Evolutionary conservation across 1,139 yeast species (phyloP).

Genomic region (Geotrichum candidum): DNA sequence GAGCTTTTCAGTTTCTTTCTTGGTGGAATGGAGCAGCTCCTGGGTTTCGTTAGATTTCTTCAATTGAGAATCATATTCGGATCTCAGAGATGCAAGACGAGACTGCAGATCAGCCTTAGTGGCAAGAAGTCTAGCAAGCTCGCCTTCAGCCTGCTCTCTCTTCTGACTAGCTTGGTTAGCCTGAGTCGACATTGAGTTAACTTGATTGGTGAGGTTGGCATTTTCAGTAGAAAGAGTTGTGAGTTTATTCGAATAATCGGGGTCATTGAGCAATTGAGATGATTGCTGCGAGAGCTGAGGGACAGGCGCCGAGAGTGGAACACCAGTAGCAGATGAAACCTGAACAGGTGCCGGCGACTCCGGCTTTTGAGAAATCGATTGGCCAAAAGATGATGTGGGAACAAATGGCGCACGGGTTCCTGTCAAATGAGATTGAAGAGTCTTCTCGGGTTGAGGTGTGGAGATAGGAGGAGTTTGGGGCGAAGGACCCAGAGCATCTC

Average conservation of each 20-base stretch:
- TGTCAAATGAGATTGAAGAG: conserved; percentile 23
- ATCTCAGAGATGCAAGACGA: conserved; percentile 59
- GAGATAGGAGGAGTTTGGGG: conserved; percentile 19
- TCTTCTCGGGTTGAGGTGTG: conserved; percentile 26
- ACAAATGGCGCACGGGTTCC: conserved; percentile 42
- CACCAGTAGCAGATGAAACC: conserved; percentile 15
- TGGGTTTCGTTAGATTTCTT: conserved; percentile 60
- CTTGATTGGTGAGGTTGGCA: conserved; percentile 82
- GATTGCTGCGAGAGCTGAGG: conserved; percentile 27
- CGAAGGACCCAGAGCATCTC: conserved; percentile 39
- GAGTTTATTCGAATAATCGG: conserved; percentile 55
- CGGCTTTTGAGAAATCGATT: conserved; percentile 41
- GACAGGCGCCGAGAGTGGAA: conserved; percentile 14
- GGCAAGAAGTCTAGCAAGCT: conserved; percentile 56
- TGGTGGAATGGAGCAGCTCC: conserved; percentile 49
- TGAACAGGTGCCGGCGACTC: conserved; percentile 8
- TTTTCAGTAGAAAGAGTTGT: conserved; percentile 78
- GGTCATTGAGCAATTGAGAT: conserved; percentile 52
- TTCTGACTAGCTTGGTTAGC: conserved; percentile 65
- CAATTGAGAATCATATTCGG: conserved; percentile 73
- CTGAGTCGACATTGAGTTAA: conserved; percentile 69
- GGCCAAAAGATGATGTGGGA: conserved; percentile 71
- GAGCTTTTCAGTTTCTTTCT: conserved; percentile 64
- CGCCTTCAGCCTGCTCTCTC: conserved; percentile 70
- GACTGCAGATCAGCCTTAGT: conserved; percentile 66